These are phyloP conservation scores for Tolypocladium endophyticum DNA, from an alignment of 2,329 filamentous ascomycete species.

Conservation along the genomic window DNA sequence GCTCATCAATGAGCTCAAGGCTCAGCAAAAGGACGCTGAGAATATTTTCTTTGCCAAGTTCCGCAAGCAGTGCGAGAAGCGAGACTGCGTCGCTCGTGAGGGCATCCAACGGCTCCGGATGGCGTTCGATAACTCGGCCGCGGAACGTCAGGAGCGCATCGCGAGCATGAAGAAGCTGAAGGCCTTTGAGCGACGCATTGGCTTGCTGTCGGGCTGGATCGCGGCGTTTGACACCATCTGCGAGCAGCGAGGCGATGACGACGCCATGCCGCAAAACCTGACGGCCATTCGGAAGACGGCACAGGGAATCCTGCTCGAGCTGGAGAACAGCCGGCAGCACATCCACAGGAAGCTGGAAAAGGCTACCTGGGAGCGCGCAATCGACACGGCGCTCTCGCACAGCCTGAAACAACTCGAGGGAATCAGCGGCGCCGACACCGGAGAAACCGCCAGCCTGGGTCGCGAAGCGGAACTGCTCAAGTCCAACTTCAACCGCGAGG, in stretches of 20 bases:
- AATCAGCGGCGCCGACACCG: constrained; percentile 31
- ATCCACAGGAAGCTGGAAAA: constrained; percentile 76
- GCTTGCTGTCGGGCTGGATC: constrained; percentile 83
- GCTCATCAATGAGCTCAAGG: constrained; percentile 91
- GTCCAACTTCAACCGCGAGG: constrained; percentile 70
- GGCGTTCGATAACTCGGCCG: constrained; percentile 71
- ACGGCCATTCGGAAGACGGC: constrained; percentile 76
- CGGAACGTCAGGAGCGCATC: constrained; percentile 70
- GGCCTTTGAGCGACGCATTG: constrained; percentile 74
- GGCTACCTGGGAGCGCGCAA: constrained; percentile 73
- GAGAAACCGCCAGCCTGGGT: constrained; percentile 60
- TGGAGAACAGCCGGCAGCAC: constrained; percentile 84
- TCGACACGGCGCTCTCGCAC: constrained; percentile 82
- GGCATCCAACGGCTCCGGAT: constrained; percentile 68
- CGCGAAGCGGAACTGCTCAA: constrained; percentile 83
- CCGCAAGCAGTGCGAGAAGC: constrained; percentile 80
- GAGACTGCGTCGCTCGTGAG: constrained; percentile 64
- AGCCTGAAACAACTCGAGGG: constrained; percentile 69
- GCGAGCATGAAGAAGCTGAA: constrained; percentile 72
- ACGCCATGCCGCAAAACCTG: constrained; percentile 59
- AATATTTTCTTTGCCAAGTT: constrained; percentile 76
- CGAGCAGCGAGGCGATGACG: constrained; percentile 43
- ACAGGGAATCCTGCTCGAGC: constrained; percentile 75
- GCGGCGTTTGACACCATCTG: constrained; percentile 80
- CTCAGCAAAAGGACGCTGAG: constrained; percentile 84